A percentile compares a stretch with the other conserved stretches of the same genome.
Evolutionary conservation across 257 asterid species (phyloP).

Genomic region (Jaltomata sinuosa): DNA sequence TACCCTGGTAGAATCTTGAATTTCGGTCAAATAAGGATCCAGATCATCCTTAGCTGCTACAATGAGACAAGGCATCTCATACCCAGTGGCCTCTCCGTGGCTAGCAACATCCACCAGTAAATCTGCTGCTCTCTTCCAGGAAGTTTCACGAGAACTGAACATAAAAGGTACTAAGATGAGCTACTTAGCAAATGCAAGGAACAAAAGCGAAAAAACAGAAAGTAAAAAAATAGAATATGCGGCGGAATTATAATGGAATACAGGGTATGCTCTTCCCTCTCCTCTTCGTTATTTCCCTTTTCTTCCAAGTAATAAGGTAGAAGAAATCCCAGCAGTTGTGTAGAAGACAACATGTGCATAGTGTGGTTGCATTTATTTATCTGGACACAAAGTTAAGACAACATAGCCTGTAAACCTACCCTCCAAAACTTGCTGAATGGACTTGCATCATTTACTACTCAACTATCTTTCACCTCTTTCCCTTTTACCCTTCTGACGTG

Average conservation of each 20-base stretch:
- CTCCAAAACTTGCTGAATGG: neutral
- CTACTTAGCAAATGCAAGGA: neutral
- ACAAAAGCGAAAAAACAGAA: neutral
- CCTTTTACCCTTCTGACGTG: neutral
- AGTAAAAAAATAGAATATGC: neutral
- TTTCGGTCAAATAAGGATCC: conserved; percentile 70
- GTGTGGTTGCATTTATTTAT: neutral
- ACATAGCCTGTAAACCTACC: neutral
- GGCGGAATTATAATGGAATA: neutral
- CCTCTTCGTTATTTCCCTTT: neutral
- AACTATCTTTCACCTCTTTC: neutral
- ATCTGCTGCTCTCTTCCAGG: conserved; percentile 82
- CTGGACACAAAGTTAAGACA: neutral
- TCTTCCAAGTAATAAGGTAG: neutral
- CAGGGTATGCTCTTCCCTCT: neutral
- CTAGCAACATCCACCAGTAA: conserved; percentile 91
- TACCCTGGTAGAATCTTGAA: conserved; percentile 96
- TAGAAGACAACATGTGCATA: neutral
- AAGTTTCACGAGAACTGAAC: conserved; percentile 58
- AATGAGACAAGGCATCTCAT: conserved; percentile 90
- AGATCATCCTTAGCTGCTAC: conserved; percentile 95
- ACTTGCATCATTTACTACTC: neutral
- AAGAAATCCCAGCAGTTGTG: neutral
- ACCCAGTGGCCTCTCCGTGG: conserved; percentile 84
- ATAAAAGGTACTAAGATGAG: neutral